A percentile compares a stretch with the other conserved stretches of the same genome.
Evolutionary conservation across 768 basidiomycete genomes (phyloP).

Genomic region (Mycena metata): DNA sequence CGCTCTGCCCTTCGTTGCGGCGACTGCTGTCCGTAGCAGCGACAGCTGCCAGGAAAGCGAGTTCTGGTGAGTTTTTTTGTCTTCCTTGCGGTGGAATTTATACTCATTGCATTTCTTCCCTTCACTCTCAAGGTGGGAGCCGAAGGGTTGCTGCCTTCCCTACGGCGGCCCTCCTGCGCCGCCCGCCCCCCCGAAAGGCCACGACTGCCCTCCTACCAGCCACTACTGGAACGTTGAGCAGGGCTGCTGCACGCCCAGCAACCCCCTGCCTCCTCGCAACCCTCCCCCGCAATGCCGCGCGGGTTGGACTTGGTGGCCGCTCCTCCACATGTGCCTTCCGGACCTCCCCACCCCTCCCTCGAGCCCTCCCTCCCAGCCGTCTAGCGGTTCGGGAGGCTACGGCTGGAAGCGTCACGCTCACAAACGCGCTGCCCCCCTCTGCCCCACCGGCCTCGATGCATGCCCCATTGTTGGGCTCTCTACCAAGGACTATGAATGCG

Average conservation of each 20-base stretch:
- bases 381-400: conserved; percentile 45
- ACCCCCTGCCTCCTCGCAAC: conserved; percentile 53
- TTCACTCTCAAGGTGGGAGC: conserved; percentile 43
- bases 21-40: conserved; percentile 42
- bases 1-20: conserved; percentile 50
- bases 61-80: conserved; percentile 49
- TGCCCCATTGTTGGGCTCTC: conserved; percentile 65
- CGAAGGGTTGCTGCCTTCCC: conserved; percentile 59
- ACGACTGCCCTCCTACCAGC: conserved; percentile 58
- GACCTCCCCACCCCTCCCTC: conserved; percentile 45
- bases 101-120: background rate
- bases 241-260: conserved; percentile 66
- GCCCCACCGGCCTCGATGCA: conserved; percentile 67
- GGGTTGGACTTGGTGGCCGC: conserved; percentile 61
- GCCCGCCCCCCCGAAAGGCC: conserved; percentile 63
- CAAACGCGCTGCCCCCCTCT: conserved; percentile 55
- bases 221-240: conserved; percentile 65
- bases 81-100: background rate
- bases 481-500: conserved; percentile 67
- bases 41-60: conserved; percentile 46
- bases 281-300: conserved; percentile 66
- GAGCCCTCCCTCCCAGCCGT: conserved; percentile 53
- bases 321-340: conserved; percentile 58
- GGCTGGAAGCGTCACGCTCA: conserved; percentile 39
- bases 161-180: conserved; percentile 54